Conservation (phyloP, 345 rosid species). For the Boechera divaricarpa region DNA sequence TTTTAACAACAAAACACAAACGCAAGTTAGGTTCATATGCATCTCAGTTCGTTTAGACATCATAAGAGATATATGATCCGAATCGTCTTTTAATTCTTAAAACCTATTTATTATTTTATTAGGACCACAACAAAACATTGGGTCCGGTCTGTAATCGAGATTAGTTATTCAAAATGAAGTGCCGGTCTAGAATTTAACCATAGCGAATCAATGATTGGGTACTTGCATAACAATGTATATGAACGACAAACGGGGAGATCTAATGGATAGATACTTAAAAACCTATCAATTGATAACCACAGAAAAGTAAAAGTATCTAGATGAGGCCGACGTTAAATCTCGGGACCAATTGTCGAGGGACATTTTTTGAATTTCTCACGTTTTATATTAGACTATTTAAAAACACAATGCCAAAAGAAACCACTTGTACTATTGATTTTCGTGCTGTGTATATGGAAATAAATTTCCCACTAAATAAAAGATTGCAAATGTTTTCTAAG, state of each 20-base stretch:
- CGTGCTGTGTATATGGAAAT: neutral
- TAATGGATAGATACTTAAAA: conserved; percentile 10
- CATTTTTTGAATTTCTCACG: conserved; percentile 16
- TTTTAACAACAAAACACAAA: neutral
- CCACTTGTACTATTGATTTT: neutral
- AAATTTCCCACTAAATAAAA: neutral
- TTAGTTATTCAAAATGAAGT: conserved; percentile 17
- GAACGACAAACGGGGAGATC: conserved; percentile 24
- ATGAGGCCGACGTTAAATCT: conserved; percentile 21
- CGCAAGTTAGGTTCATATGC: neutral
- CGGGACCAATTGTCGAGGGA: conserved; percentile 1
- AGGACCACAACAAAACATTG: conserved; percentile 3
- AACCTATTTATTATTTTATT: neutral
- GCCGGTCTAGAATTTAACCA: neutral
- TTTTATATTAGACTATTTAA: conserved; percentile 12
- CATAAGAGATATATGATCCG: neutral
- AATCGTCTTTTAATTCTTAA: neutral
- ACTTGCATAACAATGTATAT: conserved; percentile 4
- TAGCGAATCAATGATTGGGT: neutral
- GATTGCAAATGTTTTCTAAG: neutral
- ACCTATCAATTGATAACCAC: conserved; percentile 27
- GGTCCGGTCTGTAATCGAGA: neutral
- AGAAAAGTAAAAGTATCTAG: conserved; percentile 9
- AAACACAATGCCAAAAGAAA: neutral
- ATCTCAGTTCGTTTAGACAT: conserved; percentile 6